Evolutionary conservation across 83 land plant genomes (phyloP).

Genomic region (Diphasiastrum complanatum): DNA sequence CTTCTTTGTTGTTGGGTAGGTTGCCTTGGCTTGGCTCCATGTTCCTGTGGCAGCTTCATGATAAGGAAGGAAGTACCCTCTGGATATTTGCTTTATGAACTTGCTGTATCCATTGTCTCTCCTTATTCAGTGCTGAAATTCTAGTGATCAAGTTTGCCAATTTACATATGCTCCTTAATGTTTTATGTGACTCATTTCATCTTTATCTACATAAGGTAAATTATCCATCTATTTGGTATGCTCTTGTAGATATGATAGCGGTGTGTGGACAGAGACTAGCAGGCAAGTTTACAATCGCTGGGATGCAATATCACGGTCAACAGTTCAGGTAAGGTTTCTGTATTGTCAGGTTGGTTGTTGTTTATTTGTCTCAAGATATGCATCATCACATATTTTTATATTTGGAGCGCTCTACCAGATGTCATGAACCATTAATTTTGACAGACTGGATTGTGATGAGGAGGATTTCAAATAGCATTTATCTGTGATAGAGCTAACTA

Average conservation of each 20-base stretch:
- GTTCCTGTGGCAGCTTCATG: background rate
- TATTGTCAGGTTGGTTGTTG: background rate
- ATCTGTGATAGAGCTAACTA: background rate
- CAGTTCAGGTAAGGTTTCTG: slow-evolving; percentile 26
- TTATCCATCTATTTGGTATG: background rate
- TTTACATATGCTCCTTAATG: background rate
- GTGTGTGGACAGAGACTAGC: slow-evolving; percentile 31
- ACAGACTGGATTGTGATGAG: no score
- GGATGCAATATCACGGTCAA: slow-evolving; percentile 38
- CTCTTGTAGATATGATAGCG: slow-evolving; percentile 48
- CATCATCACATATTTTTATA: slow-evolving; percentile 1
- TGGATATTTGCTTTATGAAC: background rate
- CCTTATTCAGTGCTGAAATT: no score
- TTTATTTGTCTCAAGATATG: background rate
- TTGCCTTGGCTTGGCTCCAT: background rate
- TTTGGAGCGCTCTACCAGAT: no score
- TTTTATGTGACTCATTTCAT: background rate
- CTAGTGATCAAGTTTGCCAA: background rate
- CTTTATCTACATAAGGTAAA: background rate
- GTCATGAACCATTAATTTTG: no score
- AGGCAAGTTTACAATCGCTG: slow-evolving; percentile 38
- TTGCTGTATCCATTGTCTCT: background rate
- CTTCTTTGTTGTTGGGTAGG: slow-evolving; percentile 26
- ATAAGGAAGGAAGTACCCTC: background rate
- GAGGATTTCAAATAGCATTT: background rate